Percentiles rank a stretch among this genome's conserved stretches.
Evolutionary conservation across 2,329 filamentous ascomycete species (phyloP).

Genomic region (Verticillium nubilum): DNA sequence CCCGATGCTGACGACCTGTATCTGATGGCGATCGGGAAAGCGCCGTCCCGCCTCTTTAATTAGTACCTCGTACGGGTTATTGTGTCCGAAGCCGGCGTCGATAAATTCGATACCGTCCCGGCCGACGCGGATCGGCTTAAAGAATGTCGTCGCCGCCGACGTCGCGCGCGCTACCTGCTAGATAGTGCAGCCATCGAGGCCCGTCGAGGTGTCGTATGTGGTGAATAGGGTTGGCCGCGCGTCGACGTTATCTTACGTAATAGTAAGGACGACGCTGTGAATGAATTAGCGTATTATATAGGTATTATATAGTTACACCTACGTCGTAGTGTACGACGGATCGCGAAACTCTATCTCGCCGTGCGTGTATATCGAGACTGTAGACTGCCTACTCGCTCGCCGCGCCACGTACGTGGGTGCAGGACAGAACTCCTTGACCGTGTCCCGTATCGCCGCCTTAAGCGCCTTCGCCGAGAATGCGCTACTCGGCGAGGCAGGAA

Average conservation of each 20-base stretch:
- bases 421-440: slow-evolving; percentile 4
- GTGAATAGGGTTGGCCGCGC: slow-evolving; percentile 18
- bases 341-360: slow-evolving; percentile 15
- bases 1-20: slow-evolving; percentile 18
- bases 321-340: slow-evolving; percentile 4
- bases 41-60: slow-evolving; percentile 19
- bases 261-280: slow-evolving; percentile 17
- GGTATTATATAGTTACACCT: background rate
- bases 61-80: slow-evolving; percentile 13
- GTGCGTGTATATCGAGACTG: slow-evolving; percentile 14
- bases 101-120: background rate
- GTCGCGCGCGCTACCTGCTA: slow-evolving; percentile 12
- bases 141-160: slow-evolving; percentile 13
- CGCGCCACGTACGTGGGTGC: slow-evolving; percentile 4
- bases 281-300: background rate
- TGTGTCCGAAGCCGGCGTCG: background rate
- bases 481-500: slow-evolving; percentile 11
- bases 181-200: slow-evolving; percentile 5
- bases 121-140: slow-evolving; percentile 2
- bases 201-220: slow-evolving; percentile 17
- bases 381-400: background rate
- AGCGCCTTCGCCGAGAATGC: slow-evolving; percentile 18
- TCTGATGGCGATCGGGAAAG: slow-evolving; percentile 6
- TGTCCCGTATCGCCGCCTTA: slow-evolving; percentile 16
- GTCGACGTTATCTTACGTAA: slow-evolving; percentile 20